Evolutionary conservation across 2,329 filamentous ascomycete genomes (phyloP), one percentile per base, ranked within the genome.

Genomic region (Aureobasidium sp.): DNA sequence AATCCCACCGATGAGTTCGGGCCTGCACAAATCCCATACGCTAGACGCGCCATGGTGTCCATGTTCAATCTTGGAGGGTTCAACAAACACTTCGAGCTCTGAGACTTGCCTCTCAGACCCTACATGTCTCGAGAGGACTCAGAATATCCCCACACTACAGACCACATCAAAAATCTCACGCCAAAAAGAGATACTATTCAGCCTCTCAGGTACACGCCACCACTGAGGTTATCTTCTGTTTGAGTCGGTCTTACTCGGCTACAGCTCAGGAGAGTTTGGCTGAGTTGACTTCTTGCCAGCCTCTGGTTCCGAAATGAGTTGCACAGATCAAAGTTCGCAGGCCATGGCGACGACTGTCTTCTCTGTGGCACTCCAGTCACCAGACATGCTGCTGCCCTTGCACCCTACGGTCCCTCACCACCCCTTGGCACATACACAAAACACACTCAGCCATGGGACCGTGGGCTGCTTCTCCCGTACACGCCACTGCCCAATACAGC

Each of bases 1-100:
- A 70, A 74, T 7, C 69, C 71, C 7, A 64, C 60, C 1, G 66
- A 66, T 9, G 74, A 75, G 29, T 84, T 87, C 61, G 66, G 71
- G 1, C 73, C 80, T 37, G 64, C 69, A 0, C 81, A 87, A 59
- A 82, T 89, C 78, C 74, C 77, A 1, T 71, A 78, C 53, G 70
- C 65, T 10, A 62, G 71, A 29, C 76, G 79, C 57, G 77, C 83
- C 46, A 81, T 91, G 45, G 87, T 86, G 0, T 82, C 81, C 1
- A 79, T 87, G 60, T 72, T 91, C 10, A 68, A 90, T 37, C 86
- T 88, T 57, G 79, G 81, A n/a, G 86, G 86, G 0, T 88, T 88
- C 67, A 77, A 69, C 2, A 83, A 79, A 4, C 82, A 85, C 1
- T 86, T 87, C 51, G 59, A 61, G 21, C 40, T 64, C 1, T 60